A percentile compares a stretch with the other conserved stretches of the same genome.
Evolutionary conservation across 768 basidiomycete genomes (phyloP).

Genomic region (Suillus paluster): DNA sequence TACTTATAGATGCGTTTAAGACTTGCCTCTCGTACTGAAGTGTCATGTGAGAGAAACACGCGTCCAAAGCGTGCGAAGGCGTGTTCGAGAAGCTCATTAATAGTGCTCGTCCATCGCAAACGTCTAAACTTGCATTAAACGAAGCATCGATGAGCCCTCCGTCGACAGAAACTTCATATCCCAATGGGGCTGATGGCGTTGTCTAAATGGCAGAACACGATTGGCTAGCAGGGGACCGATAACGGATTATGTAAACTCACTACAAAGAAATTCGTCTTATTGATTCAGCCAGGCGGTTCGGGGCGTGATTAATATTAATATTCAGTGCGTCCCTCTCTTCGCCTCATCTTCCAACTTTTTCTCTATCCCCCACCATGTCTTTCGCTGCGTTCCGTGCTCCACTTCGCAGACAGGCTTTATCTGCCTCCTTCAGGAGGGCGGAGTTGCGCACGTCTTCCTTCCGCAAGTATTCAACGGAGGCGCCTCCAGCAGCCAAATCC

Average conservation of each 20-base stretch:
- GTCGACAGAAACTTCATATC: not conserved
- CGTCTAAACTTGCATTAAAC: not conserved
- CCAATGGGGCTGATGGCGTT: not conserved
- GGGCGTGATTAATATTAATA: not conserved
- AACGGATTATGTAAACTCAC: conserved; percentile 12
- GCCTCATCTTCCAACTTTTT: not conserved
- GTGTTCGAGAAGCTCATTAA: conserved; percentile 8
- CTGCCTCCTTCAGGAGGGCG: conserved; percentile 30
- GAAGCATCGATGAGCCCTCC: not conserved
- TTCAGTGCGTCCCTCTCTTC: not conserved
- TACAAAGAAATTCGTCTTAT: conserved; percentile 4
- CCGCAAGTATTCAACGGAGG: conserved; percentile 63
- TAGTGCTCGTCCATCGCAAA: conserved; percentile 15
- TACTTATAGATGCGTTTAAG: conserved; percentile 2
- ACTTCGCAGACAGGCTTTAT: conserved; percentile 47
- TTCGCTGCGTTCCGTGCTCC: conserved; percentile 57
- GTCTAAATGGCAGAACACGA: not conserved
- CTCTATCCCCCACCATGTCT: conserved; percentile 50
- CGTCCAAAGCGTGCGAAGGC: conserved; percentile 11
- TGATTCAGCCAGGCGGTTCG: not conserved
- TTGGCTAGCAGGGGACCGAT: conserved; percentile 7
- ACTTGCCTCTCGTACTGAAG: not conserved
- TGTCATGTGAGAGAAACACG: conserved; percentile 10
- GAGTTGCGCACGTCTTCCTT: conserved; percentile 46
- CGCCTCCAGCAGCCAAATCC: conserved; percentile 51